Evolutionary conservation across 208 protist species (phyloP), one percentile per base, ranked within the genome.

Genomic region (Leishmania guyanensis): DNA sequence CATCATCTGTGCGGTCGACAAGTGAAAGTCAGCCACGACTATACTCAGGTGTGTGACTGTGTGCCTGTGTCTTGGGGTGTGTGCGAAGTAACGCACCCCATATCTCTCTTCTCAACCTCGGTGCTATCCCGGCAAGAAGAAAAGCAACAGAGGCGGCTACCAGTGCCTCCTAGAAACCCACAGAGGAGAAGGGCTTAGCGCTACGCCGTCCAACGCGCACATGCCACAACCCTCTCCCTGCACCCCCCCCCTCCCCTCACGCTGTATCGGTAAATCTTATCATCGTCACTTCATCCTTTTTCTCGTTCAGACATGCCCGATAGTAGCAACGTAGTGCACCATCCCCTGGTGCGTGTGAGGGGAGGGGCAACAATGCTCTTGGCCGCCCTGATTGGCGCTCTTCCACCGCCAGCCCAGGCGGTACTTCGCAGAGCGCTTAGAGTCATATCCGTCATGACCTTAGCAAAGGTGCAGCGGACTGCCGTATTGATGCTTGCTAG

Each of bases 341-440:
- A 86, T 50, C 72, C 62, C 68, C 75, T 86, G 26, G 82, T 82
- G 58, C 72, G 73, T 36, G 82, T 82, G 17, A 54, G 78, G 16
- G 82, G 82, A 54, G 82, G 82, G 48, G 43, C 82, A 22, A 20
- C 26, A 53, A 82, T 86, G 78, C 82, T 86, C 29, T 64, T 82
- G 29, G 54, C 82, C 0, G 77, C 78, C n/a, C 82, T 86, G 43
- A 73, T 77, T 51, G 64, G 80, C 72, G 78, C 77, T 46, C 72
- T 86, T 5, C 77, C 82, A 4, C 43, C 51, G 29, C 29, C 64
- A 3, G 82, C 78, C 2, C 82, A 86, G 56, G 12, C 56, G 3
- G 17, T 64, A 14, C 77, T 86, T 12, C 64, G 73, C 20, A 65
- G 29, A 29, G 60, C 79, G 17, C 77, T 85, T 6, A 51, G 48